phyloP scores from a whole-genome alignment of 306 rosid genomes.

The Cotoneaster glaucophyllus region DNA sequence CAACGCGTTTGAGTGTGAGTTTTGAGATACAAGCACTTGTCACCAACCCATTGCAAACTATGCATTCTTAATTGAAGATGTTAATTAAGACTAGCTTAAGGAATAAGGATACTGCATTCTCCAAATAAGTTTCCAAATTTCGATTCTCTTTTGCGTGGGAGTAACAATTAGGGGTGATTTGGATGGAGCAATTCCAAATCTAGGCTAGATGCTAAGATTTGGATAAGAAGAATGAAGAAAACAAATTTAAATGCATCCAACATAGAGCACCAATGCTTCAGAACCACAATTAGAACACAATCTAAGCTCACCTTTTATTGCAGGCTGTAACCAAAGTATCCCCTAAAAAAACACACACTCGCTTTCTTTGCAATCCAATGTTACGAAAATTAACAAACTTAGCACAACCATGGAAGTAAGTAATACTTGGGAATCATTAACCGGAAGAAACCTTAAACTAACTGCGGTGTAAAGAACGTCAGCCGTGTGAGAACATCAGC shows the following conservation, averaged over 20 bases:
- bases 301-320: conserved; percentile 13
- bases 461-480: conserved; percentile 12
- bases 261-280: neutral
- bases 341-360: neutral
- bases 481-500: conserved; percentile 18
- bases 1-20: neutral
- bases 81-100: neutral
- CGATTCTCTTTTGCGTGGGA: no score
- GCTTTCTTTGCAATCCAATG: conserved; percentile 16
- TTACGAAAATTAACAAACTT: conserved; percentile 18
- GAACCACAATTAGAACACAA: neutral
- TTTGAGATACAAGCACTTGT: neutral
- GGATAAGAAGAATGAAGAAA: neutral
- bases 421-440: conserved; percentile 5
- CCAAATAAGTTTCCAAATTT: no score
- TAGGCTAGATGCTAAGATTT: no score
- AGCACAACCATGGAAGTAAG: conserved; percentile 16
- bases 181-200: no score
- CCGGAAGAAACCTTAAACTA: conserved; percentile 1
- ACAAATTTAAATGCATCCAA: neutral
- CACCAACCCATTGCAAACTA: neutral
- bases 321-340: conserved; percentile 22
- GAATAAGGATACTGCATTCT: neutral
- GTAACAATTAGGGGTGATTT: no score
- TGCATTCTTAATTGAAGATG: neutral